Evolutionary conservation across 2,329 filamentous ascomycete species (phyloP).

Genomic region (Chaetothyriales sp.): DNA sequence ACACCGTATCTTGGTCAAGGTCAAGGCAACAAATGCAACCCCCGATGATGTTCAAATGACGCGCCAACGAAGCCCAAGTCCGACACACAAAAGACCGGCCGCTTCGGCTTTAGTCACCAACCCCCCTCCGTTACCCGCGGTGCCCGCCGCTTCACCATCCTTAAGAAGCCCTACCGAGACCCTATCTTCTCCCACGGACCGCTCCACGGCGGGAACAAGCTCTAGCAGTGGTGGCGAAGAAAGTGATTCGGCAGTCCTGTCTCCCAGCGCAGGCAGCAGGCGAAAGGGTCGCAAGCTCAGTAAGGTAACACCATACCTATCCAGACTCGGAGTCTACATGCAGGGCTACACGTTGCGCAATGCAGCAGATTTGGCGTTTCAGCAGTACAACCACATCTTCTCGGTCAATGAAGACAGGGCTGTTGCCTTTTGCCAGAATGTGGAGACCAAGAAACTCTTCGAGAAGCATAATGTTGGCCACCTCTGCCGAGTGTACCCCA

Average conservation of each 20-base stretch:
- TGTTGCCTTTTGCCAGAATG: constrained; percentile 61
- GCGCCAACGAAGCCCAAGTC: constrained; percentile 60
- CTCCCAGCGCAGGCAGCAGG: constrained; percentile 44
- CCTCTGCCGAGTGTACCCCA: constrained; percentile 88
- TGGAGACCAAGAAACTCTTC: constrained; percentile 62
- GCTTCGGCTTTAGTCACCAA: constrained; percentile 25
- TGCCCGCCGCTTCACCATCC: neutral
- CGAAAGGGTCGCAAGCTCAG: constrained; percentile 52
- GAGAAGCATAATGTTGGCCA: constrained; percentile 84
- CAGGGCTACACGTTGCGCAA: constrained; percentile 69
- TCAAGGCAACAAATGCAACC: constrained; percentile 60
- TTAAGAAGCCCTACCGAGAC: constrained; percentile 32
- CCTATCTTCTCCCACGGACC: constrained; percentile 39
- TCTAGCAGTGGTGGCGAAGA: constrained; percentile 57
- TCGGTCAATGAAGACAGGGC: constrained; percentile 89
- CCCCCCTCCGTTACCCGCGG: constrained; percentile 24
- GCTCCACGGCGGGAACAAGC: constrained; percentile 41
- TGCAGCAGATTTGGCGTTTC: constrained; percentile 65
- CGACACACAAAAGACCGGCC: constrained; percentile 43
- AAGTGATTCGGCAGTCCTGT: constrained; percentile 46
- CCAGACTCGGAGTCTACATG: constrained; percentile 70
- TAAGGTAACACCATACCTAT: constrained; percentile 74
- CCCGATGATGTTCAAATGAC: constrained; percentile 29
- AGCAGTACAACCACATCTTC: constrained; percentile 84
- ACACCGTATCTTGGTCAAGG: constrained; percentile 78